Base-by-base conservation (phyloP, 2,329 filamentous ascomycete species). In the Cercospora sp. region DNA sequence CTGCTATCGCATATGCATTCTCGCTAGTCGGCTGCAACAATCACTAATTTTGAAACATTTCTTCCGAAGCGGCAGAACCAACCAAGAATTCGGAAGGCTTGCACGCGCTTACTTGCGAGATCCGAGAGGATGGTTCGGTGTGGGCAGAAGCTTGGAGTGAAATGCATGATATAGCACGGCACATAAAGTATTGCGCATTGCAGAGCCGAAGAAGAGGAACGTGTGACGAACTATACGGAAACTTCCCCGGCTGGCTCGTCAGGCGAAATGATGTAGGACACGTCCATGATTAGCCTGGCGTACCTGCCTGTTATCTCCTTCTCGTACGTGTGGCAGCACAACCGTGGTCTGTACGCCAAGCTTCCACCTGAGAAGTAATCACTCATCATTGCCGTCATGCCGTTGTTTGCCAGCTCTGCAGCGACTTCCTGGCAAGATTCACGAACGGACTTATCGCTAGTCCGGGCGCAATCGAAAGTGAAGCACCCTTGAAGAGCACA, bases 81-180 rank as follows among this genome's bases (percentile, higher is more conserved):
- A 63, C 61, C 61, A 63, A 18, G 49, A 51, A 53, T 51, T 63
- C 40, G 49, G 16, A 45, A 53, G 61, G 61, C 61, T 63, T 51
- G 26, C 28, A 16, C 43, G 37, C 26, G 43, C 51, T 28, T 26
- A 12, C 26, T 63, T 51, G 37, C 24, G 61, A 57, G 49, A 57
- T 24, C 61, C 61, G 51, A 43, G 6, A 10, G 28, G 18, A 3
- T 57, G 61, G 61, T 26, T 57, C 30, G 45, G 61, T 32, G 61
- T 57, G 61, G n/a, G 37, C 13, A 16, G 37, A 40, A 40, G 37
- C 37, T 40, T 40, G 61, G 43, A 21, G 3, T 2, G 43, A 49
- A 18, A 24, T 51, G 45, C 18, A 51, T 6, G 5, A 7, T 13
- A 24, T 13, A 24, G 45, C 21, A 13, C 18, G 45, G 45, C 45